Evolutionary conservation across 495 filamentous ascomycete genomes (phyloP), one percentile per base, ranked within the genome.

Genomic region (Penicillium longicatenatum): DNA sequence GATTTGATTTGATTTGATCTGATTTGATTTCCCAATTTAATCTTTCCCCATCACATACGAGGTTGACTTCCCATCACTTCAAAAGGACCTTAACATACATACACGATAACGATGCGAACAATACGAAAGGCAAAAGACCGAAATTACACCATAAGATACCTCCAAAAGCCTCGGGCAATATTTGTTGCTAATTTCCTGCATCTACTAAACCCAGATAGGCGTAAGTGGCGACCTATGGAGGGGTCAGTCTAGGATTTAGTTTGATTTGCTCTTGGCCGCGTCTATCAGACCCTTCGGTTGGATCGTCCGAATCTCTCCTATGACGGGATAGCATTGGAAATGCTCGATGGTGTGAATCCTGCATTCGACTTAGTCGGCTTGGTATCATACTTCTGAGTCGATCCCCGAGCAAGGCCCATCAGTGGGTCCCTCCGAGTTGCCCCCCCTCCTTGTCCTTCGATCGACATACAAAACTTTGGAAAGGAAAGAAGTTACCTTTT

Each of bases 371-470:
- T 33, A 45, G 41, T 56, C 14, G 10, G 46, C 6, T 51, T 52
- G 14, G 17, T 51, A 55, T 50, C 52, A 54, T 55, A 60, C 60
- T 65, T 66, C 52, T 59, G 50, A 66, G 60, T 51, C 65, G 62
- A 65, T 58, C 54, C 54, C 39, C 33, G 26, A 47, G 31, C 31
- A 35, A 26, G 48, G 47, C 30, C 55, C 42, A 58, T 58, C 55
- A 58, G 50, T 53, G 50, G 50, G 50, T 24, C 50, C 3, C 31
- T 14, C 31, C 31, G 31, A 37, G 6, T n/a, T 6, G 7, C 49
- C 50, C 33, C 35, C 21, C 50, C 37, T 29, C 21, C 37, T 29
- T 24, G 22, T 22, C 10, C 21, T 20, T 33, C 37, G 50, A 52
- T 52, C 50, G 50, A 42, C 50, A 42, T 30, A 51, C 37, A 33